Evolutionary conservation across 768 basidiomycete genomes (phyloP), one percentile per base, ranked within the genome.

Genomic region (Lyophyllum decastes): DNA sequence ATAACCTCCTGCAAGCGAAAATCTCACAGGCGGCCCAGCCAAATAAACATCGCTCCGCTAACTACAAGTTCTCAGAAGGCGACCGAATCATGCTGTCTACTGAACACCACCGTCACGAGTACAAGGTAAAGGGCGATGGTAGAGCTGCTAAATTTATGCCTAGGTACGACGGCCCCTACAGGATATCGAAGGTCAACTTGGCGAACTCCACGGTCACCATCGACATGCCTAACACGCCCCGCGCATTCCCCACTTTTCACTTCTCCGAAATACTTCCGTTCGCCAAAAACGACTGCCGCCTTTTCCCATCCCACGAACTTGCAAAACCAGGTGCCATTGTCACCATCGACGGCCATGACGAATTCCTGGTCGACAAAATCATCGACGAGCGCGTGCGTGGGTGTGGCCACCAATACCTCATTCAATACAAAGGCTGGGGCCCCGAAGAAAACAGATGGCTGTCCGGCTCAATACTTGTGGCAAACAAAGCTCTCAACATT

Each of bases 351-450:
- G 3, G 45, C 38, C 12, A 49, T 57, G 40, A 8, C 17, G 0
- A 33, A 33, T 33, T 33, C 11, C 11, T 33, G 30, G 30, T 33
- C 48, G 48, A n/a, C n/a, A n/a, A n/a, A n/a, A n/a, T n/a, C n/a
- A n/a, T n/a, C n/a, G n/a, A n/a, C n/a, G n/a, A n/a, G 10, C 55
- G 65, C 0, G 33, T 26, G 14, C 24, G 41, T 1, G 72, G 75
- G 2, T 63, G 60, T 4, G 72, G 72, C 0, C 62, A 35, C 19
- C 71, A 71, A 51, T 76, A 69, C 56, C 61, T 73, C 0, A 67
- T 79, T 0, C 49, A 62, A 0, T 79, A 73, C 71, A 4, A 21
- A 1, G 73, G 73, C 3, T 71, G 70, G 50, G 66, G 69, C 0
- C 50, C 62, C 0, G 66, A 71, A 26, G 53, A 68, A n/a, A 67